Evolutionary conservation across 1,139 yeast genomes (phyloP).

Genomic region (Pichia sp.): DNA sequence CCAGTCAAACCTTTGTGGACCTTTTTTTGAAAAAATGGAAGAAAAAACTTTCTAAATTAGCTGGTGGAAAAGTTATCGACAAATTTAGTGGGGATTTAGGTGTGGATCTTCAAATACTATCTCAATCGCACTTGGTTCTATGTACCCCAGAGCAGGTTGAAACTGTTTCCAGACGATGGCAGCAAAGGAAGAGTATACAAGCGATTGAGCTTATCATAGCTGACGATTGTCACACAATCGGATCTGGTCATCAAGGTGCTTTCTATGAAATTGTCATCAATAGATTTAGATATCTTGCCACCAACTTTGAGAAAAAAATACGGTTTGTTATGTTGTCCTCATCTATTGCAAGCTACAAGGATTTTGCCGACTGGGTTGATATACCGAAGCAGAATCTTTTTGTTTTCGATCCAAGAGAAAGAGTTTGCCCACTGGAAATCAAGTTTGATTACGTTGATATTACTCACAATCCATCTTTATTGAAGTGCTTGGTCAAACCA

Average conservation of each 20-base stretch:
- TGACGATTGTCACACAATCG: constrained; percentile 73
- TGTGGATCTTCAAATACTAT: constrained; percentile 51
- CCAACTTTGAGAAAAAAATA: constrained; percentile 51
- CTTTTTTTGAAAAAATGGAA: constrained; percentile 47
- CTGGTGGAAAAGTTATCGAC: constrained; percentile 47
- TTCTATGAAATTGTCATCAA: constrained; percentile 67
- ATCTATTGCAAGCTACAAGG: constrained; percentile 70
- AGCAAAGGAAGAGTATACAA: constrained; percentile 65
- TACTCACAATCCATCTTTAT: constrained; percentile 46
- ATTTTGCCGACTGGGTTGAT: constrained; percentile 85
- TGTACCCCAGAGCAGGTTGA: constrained; percentile 82
- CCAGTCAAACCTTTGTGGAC: constrained; percentile 55
- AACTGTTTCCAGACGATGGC: constrained; percentile 73
- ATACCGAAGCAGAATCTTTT: constrained; percentile 51
- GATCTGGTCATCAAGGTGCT: constrained; percentile 53
- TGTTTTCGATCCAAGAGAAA: constrained; percentile 65
- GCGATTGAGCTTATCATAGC: constrained; percentile 62
- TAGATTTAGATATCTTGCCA: constrained; percentile 64
- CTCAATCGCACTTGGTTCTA: constrained; percentile 60
- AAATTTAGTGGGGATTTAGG: constrained; percentile 61
- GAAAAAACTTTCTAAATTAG: constrained; percentile 40
- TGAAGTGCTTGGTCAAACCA: constrained; percentile 49
- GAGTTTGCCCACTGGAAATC: constrained; percentile 54
- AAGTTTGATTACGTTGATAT: constrained; percentile 50
- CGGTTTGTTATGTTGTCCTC: constrained; percentile 66